Conservation (phyloP, 148 eudicot genomes). For the Cornus florida region DNA sequence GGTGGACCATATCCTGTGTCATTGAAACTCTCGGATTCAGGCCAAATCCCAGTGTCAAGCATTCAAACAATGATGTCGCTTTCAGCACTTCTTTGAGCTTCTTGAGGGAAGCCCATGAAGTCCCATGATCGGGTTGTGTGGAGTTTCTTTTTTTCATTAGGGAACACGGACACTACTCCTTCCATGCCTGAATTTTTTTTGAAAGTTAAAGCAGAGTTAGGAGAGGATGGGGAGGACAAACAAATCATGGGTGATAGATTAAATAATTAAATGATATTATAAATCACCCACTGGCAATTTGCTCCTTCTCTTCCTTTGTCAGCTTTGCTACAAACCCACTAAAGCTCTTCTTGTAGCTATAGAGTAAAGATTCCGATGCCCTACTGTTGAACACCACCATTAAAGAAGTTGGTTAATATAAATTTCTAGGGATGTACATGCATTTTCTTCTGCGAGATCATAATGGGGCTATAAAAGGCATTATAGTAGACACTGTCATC, state of each 20-base stretch:
- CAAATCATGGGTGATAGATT: not conserved
- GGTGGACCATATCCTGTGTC: constrained; percentile 32
- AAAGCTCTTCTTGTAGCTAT: constrained; percentile 32
- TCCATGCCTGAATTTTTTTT: not conserved
- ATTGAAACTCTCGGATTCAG: constrained; percentile 28
- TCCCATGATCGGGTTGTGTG: constrained; percentile 33
- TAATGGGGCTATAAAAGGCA: no score
- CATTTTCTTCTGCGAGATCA: no score
- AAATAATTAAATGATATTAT: not conserved
- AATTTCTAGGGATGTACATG: no score
- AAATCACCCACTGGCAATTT: constrained; percentile 19
- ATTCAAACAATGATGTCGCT: constrained; percentile 26
- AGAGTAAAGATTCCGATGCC: constrained; percentile 21
- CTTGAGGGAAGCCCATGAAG: constrained; percentile 29
- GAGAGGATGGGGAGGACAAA: no score
- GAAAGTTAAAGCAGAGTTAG: not conserved
- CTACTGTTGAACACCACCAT: constrained; percentile 1
- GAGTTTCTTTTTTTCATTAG: not conserved
- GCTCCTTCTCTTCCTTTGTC: constrained; percentile 15
- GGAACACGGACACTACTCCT: constrained; percentile 29
- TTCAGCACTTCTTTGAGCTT: not conserved
- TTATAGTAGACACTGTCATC: no score
- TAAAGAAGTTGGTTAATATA: not conserved
- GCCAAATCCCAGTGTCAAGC: constrained; percentile 27
- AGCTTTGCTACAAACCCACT: constrained; percentile 30